Evolutionary conservation across 305 asterid genomes (phyloP).

Genomic region (Solanum hybrid): DNA sequence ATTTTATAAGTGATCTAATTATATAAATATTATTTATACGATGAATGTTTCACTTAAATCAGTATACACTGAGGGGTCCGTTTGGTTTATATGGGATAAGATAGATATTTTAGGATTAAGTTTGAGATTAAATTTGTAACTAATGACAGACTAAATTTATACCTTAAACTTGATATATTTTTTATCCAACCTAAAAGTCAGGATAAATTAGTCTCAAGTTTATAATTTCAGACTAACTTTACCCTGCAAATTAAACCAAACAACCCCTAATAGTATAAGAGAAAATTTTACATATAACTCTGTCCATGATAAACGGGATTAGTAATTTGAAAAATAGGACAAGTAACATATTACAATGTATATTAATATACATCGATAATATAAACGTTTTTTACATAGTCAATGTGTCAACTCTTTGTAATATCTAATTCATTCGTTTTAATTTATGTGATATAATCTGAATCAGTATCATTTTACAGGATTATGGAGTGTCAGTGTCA

Average conservation of each 20-base stretch:
- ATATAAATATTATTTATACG: neutral
- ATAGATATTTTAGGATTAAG: neutral
- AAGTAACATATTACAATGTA: neutral
- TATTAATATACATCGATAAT: neutral
- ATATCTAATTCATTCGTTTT: neutral
- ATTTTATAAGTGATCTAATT: neutral
- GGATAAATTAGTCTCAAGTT: neutral
- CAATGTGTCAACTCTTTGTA: neutral
- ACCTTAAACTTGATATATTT: neutral
- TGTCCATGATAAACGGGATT: neutral
- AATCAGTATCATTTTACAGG: slow-evolving; percentile 27
- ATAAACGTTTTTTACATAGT: neutral
- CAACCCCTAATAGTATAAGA: neutral
- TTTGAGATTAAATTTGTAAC: neutral
- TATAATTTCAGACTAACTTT: neutral
- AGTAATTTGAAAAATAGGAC: neutral
- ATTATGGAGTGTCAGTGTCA: slow-evolving; percentile 67
- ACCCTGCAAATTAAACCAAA: neutral
- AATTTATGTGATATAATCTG: neutral
- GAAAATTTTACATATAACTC: neutral
- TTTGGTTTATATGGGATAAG: neutral
- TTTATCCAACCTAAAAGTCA: neutral
- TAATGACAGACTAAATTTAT: too few species aligned
- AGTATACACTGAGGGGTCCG: neutral
- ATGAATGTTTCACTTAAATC: neutral